phyloP scores from a whole-genome alignment of 306 rosid genomes.

The Mucuna pruriens region DNA sequence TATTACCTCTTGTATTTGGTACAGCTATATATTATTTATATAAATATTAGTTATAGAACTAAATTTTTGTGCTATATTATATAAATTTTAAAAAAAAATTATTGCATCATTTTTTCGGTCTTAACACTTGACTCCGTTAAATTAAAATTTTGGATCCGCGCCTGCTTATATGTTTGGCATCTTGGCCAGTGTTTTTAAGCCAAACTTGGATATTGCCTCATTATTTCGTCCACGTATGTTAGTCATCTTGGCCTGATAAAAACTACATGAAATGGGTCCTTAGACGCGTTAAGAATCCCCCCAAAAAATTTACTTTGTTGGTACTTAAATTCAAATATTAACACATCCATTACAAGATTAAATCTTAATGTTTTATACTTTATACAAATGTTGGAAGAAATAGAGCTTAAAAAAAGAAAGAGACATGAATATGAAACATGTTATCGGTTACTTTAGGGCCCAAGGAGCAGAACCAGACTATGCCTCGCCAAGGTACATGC shows the following conservation, averaged over 20 bases:
- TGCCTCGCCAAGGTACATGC: too few relatives aligned
- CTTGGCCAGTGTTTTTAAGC: not conserved
- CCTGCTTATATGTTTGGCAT: not conserved
- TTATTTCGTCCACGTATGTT: not conserved
- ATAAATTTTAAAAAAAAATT: too few relatives aligned
- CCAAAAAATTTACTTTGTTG: too few relatives aligned
- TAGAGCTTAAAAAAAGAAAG: not conserved
- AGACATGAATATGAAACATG: not conserved
- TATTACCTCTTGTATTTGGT: too few relatives aligned
- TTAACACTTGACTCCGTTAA: too few relatives aligned
- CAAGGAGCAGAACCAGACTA: not conserved
- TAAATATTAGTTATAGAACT: too few relatives aligned
- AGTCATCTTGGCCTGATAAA: not conserved
- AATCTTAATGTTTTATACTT: not conserved
- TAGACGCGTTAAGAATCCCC: not conserved
- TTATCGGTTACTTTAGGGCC: not conserved
- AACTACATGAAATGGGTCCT: too few relatives aligned
- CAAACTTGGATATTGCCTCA: not conserved
- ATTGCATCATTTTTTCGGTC: too few relatives aligned
- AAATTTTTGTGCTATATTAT: too few relatives aligned
- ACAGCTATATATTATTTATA: too few relatives aligned
- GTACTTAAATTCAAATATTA: not conserved
- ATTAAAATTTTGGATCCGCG: too few relatives aligned
- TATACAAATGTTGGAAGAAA: not conserved
- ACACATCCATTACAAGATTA: not conserved